Evolutionary conservation across 352 stramenopile genomes (phyloP).

Genomic region (Phytopythium mirpurense): DNA sequence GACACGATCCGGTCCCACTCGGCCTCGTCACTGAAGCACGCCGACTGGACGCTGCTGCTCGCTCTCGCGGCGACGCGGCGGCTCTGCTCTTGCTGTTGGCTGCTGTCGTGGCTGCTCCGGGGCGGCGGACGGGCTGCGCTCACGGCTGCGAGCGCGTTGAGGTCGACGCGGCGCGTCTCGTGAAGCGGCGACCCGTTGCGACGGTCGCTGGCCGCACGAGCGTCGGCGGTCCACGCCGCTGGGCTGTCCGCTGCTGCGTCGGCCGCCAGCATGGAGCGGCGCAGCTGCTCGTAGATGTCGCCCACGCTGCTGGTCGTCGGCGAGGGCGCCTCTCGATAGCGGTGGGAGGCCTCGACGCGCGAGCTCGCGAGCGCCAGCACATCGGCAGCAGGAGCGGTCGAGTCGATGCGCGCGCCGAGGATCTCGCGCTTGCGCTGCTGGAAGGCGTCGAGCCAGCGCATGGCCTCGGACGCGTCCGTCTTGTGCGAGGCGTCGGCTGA

Average conservation of each 20-base stretch:
- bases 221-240: neutral
- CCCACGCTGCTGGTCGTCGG: neutral
- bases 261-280: constrained; percentile 8
- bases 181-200: neutral
- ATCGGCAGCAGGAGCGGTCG: constrained; percentile 5
- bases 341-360: neutral
- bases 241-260: constrained; percentile 5
- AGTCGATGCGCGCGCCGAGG: constrained; percentile 28
- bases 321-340: neutral
- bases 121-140: neutral
- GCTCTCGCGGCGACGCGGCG: neutral
- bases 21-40: neutral
- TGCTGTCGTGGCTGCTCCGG: neutral
- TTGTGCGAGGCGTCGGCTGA: neutral
- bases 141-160: neutral
- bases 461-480: constrained; percentile 29
- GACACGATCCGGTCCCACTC: neutral
- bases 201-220: neutral
- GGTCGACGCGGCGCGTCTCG: neutral
- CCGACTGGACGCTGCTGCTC: neutral
- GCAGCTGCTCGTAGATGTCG: constrained; percentile 6
- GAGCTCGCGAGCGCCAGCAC: neutral
- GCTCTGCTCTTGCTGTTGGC: neutral
- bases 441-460: constrained; percentile 61
- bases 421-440: constrained; percentile 65